Evolutionary conservation across 2,329 filamentous ascomycete genomes (phyloP).

Genomic region (Diaporthe citri): DNA sequence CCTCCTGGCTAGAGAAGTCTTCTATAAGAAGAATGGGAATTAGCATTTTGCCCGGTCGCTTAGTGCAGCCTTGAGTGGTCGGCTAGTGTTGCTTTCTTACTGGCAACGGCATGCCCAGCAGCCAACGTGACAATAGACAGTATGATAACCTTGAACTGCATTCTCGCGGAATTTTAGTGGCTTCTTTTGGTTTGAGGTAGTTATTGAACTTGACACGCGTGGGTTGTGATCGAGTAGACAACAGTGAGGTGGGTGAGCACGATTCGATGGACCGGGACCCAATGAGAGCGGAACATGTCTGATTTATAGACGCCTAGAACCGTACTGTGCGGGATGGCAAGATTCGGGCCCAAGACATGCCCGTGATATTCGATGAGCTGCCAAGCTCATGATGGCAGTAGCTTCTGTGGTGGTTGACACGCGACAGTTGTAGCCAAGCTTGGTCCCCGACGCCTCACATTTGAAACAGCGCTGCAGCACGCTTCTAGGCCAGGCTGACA

Average conservation of each 20-base stretch:
- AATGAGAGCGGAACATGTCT: not conserved
- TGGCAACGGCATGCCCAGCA: not conserved
- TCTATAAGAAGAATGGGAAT: not conserved
- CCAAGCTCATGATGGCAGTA: not conserved
- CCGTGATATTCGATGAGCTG: not conserved
- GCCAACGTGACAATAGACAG: not conserved
- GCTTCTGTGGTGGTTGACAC: not conserved
- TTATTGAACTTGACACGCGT: not conserved
- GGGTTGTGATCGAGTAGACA: not conserved
- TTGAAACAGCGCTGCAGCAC: not conserved
- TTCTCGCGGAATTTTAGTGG: not conserved
- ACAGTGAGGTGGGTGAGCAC: too few relatives aligned
- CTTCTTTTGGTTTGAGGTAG: not conserved
- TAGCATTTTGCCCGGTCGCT: not conserved
- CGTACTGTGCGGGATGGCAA: too few relatives aligned
- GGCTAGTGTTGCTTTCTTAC: not conserved
- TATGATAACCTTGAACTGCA: not conserved
- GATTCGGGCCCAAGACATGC: not conserved
- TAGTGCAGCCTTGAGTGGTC: not conserved
- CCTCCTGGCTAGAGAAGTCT: not conserved
- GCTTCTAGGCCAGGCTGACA: not conserved
- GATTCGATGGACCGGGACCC: too few relatives aligned
- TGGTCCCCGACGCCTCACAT: conserved; percentile 8
- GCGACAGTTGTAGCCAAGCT: not conserved
- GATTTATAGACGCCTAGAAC: not conserved